A percentile compares a stretch with the other conserved stretches of the same genome.
phyloP scores from a whole-genome alignment of 345 rosid genomes.

The Aegle marmelos region DNA sequence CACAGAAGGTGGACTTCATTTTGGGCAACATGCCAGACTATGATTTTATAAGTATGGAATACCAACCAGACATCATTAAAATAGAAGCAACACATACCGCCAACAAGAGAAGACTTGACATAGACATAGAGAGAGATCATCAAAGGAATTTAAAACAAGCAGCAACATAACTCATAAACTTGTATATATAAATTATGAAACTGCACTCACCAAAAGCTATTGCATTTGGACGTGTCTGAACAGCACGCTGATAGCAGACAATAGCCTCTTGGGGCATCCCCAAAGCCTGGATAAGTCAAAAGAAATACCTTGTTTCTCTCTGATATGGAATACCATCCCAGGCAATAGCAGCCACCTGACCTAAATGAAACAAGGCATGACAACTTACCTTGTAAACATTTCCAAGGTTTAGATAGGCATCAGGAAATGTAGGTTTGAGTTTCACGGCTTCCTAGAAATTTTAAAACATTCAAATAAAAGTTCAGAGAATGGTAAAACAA shows the following conservation, averaged over 20 bases:
- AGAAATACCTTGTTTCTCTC: conserved; percentile 36
- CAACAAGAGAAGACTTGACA: background rate
- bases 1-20: background rate
- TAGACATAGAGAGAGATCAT: background rate
- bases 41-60: background rate
- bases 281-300: conserved; percentile 70
- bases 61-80: background rate
- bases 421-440: conserved; percentile 83
- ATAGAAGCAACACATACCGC: background rate
- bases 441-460: conserved; percentile 87
- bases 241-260: conserved; percentile 82
- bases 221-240: conserved; percentile 83
- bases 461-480: background rate
- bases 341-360: conserved; percentile 32
- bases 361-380: conserved; percentile 23
- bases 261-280: conserved; percentile 96
- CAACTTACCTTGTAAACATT: conserved; percentile 91
- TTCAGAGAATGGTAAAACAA: background rate
- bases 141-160: background rate
- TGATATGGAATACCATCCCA: conserved; percentile 22
- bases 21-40: background rate
- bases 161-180: background rate
- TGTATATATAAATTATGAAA: background rate
- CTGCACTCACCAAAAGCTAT: conserved; percentile 76
- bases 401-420: conserved; percentile 96